These are phyloP conservation scores for Inga leiocalycina DNA, from an alignment of 306 rosid genomes.

Conservation along the genomic window DNA sequence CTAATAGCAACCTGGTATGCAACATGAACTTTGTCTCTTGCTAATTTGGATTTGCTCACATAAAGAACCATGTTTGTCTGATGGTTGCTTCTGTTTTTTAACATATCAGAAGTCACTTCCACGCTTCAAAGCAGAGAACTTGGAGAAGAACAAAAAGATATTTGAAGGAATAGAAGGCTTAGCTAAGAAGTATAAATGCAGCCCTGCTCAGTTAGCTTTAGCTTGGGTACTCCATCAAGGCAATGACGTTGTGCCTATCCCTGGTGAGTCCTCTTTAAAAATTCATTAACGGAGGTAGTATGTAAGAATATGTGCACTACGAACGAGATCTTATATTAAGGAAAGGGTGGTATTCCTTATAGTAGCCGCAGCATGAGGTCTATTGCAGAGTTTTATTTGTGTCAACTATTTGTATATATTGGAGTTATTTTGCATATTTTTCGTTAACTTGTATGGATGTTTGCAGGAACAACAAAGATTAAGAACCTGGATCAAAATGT, in stretches of 20 bases:
- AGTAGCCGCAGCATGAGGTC: not conserved
- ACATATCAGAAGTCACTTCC: not conserved
- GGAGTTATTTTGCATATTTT: not conserved
- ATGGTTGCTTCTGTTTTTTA: not conserved
- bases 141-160: no score
- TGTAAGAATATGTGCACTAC: no score
- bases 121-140: no score
- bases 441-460: not conserved
- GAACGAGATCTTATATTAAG: conserved; percentile 58
- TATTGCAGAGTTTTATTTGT: no score
- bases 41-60: not conserved
- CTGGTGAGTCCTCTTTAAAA: conserved; percentile 29
- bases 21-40: not conserved
- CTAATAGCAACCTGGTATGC: conserved; percentile 44
- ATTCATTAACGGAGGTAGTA: not conserved
- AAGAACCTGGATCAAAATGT: conserved; percentile 1
- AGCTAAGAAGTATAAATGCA: no score
- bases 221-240: no score
- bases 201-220: no score
- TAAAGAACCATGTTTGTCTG: not conserved
- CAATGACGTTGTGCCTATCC: not conserved
- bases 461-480: not conserved
- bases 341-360: conserved; percentile 50
- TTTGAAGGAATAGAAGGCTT: no score
- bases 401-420: no score